These are phyloP conservation scores for Curvularia sp. DNA, from an alignment of 2,329 filamentous ascomycete species.

Conservation along the genomic window DNA sequence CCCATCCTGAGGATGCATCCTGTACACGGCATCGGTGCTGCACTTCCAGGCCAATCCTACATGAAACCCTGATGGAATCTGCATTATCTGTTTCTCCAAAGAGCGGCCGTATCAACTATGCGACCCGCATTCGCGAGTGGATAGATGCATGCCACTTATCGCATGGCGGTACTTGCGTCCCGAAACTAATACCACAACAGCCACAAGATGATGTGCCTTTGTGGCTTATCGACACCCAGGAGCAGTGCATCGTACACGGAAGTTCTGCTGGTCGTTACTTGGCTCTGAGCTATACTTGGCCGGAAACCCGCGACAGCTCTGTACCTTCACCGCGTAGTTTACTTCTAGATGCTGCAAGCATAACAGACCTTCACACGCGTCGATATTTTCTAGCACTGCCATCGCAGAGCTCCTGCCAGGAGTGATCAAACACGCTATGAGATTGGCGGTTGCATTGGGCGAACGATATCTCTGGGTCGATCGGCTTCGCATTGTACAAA, in stretches of 20 bases:
- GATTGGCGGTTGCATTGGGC: neutral
- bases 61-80: neutral
- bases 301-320: neutral
- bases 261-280: neutral
- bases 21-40: neutral
- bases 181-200: neutral
- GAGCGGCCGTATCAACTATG: neutral
- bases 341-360: neutral
- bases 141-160: neutral
- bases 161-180: neutral
- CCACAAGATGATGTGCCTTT: neutral
- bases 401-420: neutral
- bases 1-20: neutral
- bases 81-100: neutral
- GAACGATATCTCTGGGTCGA: constrained; percentile 1
- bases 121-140: neutral
- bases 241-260: neutral
- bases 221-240: neutral
- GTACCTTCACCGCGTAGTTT: neutral
- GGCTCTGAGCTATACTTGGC: neutral
- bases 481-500: neutral
- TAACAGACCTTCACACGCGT: neutral
- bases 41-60: neutral
- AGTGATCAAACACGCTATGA: neutral
- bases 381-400: neutral